phyloP scores from a whole-genome alignment of 345 rosid genomes.

The Eucalyptus curtisii region DNA sequence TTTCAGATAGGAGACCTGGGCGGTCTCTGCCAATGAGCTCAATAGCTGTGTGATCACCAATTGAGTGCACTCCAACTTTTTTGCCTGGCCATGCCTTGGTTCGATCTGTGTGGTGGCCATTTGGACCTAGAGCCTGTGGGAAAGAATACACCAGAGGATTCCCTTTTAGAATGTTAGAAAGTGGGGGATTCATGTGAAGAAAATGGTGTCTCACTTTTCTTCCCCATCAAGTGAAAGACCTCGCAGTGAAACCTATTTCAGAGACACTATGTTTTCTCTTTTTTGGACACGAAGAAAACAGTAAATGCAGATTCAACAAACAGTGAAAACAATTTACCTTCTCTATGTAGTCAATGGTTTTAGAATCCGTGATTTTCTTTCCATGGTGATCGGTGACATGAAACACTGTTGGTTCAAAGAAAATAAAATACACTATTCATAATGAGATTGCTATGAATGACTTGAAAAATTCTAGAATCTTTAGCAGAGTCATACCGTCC shows the following conservation, averaged over 20 bases:
- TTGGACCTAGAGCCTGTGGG: constrained; percentile 74
- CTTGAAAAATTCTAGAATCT: not conserved
- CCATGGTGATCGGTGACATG: constrained; percentile 56
- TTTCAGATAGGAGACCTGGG: constrained; percentile 82
- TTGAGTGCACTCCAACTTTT: constrained; percentile 67
- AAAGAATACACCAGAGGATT: not conserved
- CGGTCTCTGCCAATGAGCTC: constrained; percentile 86
- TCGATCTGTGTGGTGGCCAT: constrained; percentile 29
- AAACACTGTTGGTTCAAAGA: constrained; percentile 10
- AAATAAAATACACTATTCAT: not conserved
- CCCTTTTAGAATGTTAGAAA: not conserved
- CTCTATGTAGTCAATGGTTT: constrained; percentile 23
- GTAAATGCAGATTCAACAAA: not conserved
- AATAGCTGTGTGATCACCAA: constrained; percentile 77
- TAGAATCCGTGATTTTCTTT: constrained; percentile 55
- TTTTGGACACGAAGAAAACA: not conserved
- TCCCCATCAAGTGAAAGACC: not conserved
- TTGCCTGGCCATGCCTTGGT: constrained; percentile 52
- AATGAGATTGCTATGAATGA: not conserved
- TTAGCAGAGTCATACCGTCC: constrained; percentile 50
- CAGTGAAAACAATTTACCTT: constrained; percentile 6
- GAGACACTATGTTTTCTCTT: not conserved
- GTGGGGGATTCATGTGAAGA: not conserved
- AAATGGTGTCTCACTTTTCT: not conserved
- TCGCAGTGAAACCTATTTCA: not conserved